Evolutionary conservation across 192 early-diverging fungal genomes (phyloP), one percentile per base, ranked within the genome.

Genomic region (Linnemannia elongata): DNA sequence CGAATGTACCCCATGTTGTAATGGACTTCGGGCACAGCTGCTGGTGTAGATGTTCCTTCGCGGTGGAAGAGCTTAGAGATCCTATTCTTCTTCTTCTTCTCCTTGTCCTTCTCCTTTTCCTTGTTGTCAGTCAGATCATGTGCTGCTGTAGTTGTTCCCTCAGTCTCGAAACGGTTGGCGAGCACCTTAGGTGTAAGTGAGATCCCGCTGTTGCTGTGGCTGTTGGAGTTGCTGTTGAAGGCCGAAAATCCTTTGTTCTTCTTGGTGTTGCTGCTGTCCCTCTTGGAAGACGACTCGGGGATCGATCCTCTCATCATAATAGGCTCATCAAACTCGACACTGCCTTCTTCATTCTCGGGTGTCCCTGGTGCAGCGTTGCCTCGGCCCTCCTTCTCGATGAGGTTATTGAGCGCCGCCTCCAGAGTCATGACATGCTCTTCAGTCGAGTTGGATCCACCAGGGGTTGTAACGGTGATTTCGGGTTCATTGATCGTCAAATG

Each of bases 361-460:
- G 12, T 38, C n/a, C 30, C 66, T 38, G 27, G 49, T 38, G 27
- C 69, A 36, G 3, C 17, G 3, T 66, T 20, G 20, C 68, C 33
- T 77, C 75, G 71, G 17, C 68, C 35, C 47, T 87, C 79, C 33
- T 74, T 57, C 42, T 81, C 72, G 47, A 87, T 81, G 45, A 87
- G 41, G 76, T 81, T 81, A 60, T 44, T 78, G 22, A 87, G 72
- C 4, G 78, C 85, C 24, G n/a, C 22, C 47, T 87, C 63, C 0
- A 87, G 80, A 1, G 55, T 77, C 76, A 69, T 81, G 49, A 78
- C 85, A 78, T 87, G 85, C 35, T 87, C 80, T 55, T 87, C 79
- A 15, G 79, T 87, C 49, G 79, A 39, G 39, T 77, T 74, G 5
- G 85, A 87, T 66, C 85, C 85, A 20, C 78, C 85, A 20, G 85